Evolutionary conservation across 169 alveolate species (phyloP).

Genomic region (Plasmodium fragile): DNA sequence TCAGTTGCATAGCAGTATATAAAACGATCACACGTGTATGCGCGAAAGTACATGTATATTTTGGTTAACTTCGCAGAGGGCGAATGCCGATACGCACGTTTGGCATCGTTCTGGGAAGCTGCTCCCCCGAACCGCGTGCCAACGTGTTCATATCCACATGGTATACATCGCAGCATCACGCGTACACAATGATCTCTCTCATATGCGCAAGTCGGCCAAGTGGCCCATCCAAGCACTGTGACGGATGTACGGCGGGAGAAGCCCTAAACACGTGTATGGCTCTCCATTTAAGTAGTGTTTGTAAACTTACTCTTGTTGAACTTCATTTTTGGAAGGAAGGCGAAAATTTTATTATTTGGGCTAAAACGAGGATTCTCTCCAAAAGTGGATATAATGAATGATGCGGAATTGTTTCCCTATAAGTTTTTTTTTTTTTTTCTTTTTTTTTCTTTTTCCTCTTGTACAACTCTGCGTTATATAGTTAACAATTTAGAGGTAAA

Average conservation of each 20-base stretch:
- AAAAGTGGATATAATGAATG: not conserved
- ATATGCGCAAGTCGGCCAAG: not conserved
- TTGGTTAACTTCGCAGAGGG: not conserved
- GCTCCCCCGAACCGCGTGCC: not conserved
- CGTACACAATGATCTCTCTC: not conserved
- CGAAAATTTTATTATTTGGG: conserved; percentile 6
- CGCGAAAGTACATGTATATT: not conserved
- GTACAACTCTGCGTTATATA: not conserved
- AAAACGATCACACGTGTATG: not conserved
- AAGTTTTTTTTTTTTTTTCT: not conserved
- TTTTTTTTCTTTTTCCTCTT: not conserved
- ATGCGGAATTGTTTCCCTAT: not conserved
- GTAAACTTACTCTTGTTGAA: conserved; percentile 59
- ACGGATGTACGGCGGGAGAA: not conserved
- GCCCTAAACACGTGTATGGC: not conserved
- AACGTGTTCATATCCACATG: not conserved
- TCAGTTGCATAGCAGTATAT: not conserved
- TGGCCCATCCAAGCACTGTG: not conserved
- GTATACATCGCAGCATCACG: not conserved
- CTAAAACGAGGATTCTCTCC: not conserved
- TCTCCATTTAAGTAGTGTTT: not conserved
- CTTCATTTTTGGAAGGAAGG: conserved; percentile 48
- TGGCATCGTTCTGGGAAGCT: not conserved
- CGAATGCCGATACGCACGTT: not conserved
- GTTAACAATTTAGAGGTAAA: not conserved